Base-by-base conservation (phyloP, 176 grass and related monocot genomes). In the Musa itinerans region DNA sequence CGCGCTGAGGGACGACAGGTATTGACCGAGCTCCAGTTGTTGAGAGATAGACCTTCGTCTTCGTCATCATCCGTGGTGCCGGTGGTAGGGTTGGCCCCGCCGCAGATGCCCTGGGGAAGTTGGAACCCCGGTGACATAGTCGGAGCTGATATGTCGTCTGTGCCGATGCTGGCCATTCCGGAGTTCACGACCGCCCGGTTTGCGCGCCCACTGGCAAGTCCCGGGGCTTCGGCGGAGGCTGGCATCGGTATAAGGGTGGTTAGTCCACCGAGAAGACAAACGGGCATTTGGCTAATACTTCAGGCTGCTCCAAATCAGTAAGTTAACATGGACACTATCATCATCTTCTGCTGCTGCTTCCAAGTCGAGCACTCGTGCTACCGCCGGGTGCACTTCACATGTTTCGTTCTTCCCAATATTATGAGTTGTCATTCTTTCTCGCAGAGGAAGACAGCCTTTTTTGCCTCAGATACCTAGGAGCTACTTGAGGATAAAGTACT, bases 401-500 rank as follows among this genome's bases (percentile, higher is more conserved):
- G 34, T 43, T 43, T 43, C 34, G 4, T 43, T 43, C 34, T 43
- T 43, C 34, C 34, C 34, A 43, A 43, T 43, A 43, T 43, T 43
- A 43, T 43, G 34, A 43, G 34, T 43, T 43, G 4, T 43, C 34
- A 43, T 43, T 43, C 34, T 43, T 79, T 70, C 43, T 53, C 72
- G 89, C 90, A 97, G 93, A 83, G 85, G 79, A 73, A 93, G 68
- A 69, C 87, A 90, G 68, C 86, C 93, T 48, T 85, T 88, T 85
- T 85, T 93, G 90, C 90, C 90, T 79, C 93, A 97, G 88, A 90
- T 97, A 93, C 86, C 83, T 50, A 90, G 75, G 73, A 90, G 79
- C 86, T 97, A 90, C 88, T 75, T 97, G 54, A 84, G 93, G 81
- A 90, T 97, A 74, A 97, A 87, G 93, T 97, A 93, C 51, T 54